Conservation (phyloP, 352 stramenopile genomes). For the Phytophthora sp. region DNA sequence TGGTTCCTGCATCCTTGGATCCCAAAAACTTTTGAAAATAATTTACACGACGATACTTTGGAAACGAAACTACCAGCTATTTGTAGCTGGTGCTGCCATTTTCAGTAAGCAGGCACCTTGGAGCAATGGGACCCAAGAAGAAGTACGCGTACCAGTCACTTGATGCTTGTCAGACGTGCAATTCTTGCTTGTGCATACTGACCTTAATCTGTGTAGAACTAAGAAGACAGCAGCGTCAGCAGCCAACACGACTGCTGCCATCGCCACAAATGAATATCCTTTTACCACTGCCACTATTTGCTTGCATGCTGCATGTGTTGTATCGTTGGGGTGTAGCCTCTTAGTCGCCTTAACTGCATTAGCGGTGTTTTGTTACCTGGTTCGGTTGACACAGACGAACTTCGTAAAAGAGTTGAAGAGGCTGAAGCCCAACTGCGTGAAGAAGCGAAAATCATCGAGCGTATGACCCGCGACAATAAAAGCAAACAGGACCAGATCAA, state of each 20-base stretch:
- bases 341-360: constrained; percentile 32
- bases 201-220: constrained; percentile 22
- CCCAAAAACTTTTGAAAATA: not conserved
- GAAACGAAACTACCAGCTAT: constrained; percentile 11
- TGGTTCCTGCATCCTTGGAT: too few species aligned
- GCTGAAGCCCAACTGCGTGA: constrained; percentile 76
- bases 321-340: not conserved
- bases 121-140: constrained; percentile 56
- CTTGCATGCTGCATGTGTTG: not conserved
- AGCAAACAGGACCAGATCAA: constrained; percentile 77
- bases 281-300: not conserved
- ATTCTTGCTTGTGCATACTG: not conserved
- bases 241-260: constrained; percentile 47
- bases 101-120: too few species aligned
- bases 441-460: constrained; percentile 84
- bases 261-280: constrained; percentile 83
- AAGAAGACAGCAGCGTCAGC: constrained; percentile 29
- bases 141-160: constrained; percentile 22
- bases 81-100: not conserved
- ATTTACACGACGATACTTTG: too few species aligned
- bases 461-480: constrained; percentile 79
- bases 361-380: constrained; percentile 4
- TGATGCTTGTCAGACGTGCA: not conserved
- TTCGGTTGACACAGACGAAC: constrained; percentile 52
- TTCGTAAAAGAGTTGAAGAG: constrained; percentile 73